Conservation (phyloP, 176 grass and related monocot genomes). For the Oryza glumipatula region DNA sequence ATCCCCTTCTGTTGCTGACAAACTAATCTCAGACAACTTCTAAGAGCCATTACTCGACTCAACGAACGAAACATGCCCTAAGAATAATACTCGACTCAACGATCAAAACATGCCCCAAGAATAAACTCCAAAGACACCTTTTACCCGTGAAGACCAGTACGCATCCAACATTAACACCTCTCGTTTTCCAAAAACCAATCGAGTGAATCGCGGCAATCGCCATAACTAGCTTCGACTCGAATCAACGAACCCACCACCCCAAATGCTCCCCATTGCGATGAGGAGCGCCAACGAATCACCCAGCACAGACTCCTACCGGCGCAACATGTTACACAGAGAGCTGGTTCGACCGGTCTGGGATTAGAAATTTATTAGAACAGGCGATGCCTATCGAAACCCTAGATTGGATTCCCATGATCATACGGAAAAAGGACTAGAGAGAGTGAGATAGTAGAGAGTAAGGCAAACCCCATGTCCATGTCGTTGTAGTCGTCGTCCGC, state of each 20-base stretch:
- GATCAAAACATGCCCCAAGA: neutral
- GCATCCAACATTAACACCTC: neutral
- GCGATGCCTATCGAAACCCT: constrained; percentile 33
- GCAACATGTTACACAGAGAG: neutral
- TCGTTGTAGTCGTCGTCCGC: constrained; percentile 57
- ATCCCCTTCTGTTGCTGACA: neutral
- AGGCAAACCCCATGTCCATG: constrained; percentile 36
- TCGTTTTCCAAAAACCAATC: constrained; percentile 1
- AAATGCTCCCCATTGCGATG: neutral
- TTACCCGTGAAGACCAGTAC: neutral
- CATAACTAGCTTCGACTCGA: neutral
- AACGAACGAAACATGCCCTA: neutral
- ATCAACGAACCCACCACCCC: neutral
- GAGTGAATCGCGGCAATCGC: neutral
- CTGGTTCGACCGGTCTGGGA: neutral
- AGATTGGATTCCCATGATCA: neutral
- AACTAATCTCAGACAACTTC: neutral
- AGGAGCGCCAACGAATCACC: neutral
- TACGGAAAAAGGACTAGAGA: neutral
- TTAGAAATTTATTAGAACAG: neutral
- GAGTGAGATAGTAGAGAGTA: neutral
- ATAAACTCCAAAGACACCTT: neutral
- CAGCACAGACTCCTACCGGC: neutral
- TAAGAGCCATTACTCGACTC: neutral
- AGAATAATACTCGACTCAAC: neutral